Evolutionary conservation across 495 filamentous ascomycete genomes (phyloP), one percentile per base, ranked within the genome.

Genomic region (Aspergillus ostianus): DNA sequence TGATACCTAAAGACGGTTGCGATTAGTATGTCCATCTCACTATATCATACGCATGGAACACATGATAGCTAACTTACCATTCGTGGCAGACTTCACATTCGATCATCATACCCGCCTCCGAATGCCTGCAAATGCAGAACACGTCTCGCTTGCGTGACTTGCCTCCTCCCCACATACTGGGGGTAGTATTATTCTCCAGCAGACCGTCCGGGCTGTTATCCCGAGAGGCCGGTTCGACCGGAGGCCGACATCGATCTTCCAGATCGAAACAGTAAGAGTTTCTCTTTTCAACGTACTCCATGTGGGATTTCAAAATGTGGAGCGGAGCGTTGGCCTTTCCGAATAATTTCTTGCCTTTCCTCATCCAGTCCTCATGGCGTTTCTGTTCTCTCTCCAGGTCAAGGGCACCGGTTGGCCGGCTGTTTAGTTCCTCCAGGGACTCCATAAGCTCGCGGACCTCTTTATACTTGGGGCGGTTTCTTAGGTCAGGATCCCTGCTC

Each of bases 311-410:
- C 26, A 99, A 76, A 61, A 99, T 99, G 67, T 98, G 94, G 29
- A 99, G 73, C 12, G 94, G 94, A 4, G 94, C 94, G 70, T 99
- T 99, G 3, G 95, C 93, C 74, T 99, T 99, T 44, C 95, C 95
- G 64, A 99, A 99, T 0, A 99, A 77, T 75, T 98, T 98, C 76
- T 99, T 99, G 29, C 94, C 94, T 64, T 92, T 90, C 47, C 94
- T 80, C 94, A 99, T 99, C 94, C 94, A 99, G 70, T 99, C 95
- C 66, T 98, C 94, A 64, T 99, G 94, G 13, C 91, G 87, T 69
- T 93, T 96, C 70, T 96, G 90, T 69, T 97, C 91, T 64, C 91
- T 91, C 68, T 99, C 94, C 21, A 99, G 81, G 70, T 99, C 94
- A 49, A 95, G 80, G 0, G 93, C 95, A 5, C 94, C 94, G 27